phyloP scores from a whole-genome alignment of 1,139 yeast species.

The Hansenula sp. region DNA sequence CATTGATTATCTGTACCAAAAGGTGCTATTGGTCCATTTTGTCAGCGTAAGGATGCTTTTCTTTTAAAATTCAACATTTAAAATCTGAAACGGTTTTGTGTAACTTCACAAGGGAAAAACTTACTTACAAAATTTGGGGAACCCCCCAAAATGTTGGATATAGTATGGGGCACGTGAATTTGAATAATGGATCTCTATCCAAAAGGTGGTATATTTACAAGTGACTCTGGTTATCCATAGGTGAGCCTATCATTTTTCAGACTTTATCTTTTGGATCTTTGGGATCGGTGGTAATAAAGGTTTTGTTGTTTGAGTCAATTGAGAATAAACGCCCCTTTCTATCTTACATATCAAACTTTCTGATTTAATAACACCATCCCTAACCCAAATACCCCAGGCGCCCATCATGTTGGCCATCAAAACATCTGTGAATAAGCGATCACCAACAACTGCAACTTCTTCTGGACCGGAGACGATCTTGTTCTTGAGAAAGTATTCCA shows the following conservation, averaged over 20 bases:
- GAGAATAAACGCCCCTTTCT: constrained; percentile 44
- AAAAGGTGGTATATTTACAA: no score
- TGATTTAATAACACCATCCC: constrained; percentile 66
- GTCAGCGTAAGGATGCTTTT: no score
- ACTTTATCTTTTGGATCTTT: neutral
- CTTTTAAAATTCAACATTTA: no score
- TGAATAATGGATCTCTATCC: no score
- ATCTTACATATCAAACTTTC: constrained; percentile 44
- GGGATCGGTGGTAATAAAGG: constrained; percentile 6
- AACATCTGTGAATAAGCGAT: constrained; percentile 84
- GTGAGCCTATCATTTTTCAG: constrained; percentile 1
- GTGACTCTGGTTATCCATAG: no score
- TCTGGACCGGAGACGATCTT: constrained; percentile 46
- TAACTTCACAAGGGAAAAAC: no score
- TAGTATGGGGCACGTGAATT: no score
- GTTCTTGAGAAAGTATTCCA: constrained; percentile 48
- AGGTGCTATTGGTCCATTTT: no score
- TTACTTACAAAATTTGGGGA: neutral
- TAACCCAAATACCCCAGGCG: constrained; percentile 78
- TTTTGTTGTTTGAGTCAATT: constrained; percentile 21
- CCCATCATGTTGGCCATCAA: constrained; percentile 96
- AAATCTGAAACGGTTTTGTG: neutral
- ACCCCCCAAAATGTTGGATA: no score
- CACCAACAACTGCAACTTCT: constrained; percentile 86
- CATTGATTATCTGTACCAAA: no score